Evolutionary conservation across 2,329 filamentous ascomycete species (phyloP).

Genomic region (Ambrosiella cleistominuta): DNA sequence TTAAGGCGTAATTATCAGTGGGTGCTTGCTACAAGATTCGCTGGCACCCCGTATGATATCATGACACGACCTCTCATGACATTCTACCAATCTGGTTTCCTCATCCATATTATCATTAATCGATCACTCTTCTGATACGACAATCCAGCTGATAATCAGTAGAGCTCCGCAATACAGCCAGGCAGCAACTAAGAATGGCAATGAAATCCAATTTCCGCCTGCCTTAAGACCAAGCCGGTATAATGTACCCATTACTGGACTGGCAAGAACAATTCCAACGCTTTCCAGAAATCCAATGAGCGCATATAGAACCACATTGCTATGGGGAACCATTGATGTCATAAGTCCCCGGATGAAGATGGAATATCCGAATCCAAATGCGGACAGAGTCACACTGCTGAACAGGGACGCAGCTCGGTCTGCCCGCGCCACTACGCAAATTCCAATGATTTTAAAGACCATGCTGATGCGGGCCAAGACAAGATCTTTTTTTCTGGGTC

Average conservation of each 20-base stretch:
- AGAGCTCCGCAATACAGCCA: slow-evolving; percentile 11
- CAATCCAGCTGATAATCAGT: slow-evolving; percentile 11
- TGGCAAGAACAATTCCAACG: slow-evolving; percentile 13
- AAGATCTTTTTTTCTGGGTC: slow-evolving; percentile 10
- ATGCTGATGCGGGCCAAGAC: slow-evolving; percentile 14
- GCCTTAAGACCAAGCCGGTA: slow-evolving; percentile 12
- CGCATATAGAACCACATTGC: slow-evolving; percentile 14
- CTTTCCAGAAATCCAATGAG: slow-evolving; percentile 14
- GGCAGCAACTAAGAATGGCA: slow-evolving; percentile 13
- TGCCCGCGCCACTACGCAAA: slow-evolving; percentile 9
- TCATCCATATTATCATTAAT: not conserved
- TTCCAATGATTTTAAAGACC: slow-evolving; percentile 13
- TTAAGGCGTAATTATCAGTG: too few species aligned
- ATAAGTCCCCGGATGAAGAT: slow-evolving; percentile 14
- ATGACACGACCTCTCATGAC: not conserved
- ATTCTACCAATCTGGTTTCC: not conserved
- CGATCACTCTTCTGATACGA: not conserved
- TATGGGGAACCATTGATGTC: slow-evolving; percentile 13
- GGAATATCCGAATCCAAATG: slow-evolving; percentile 12
- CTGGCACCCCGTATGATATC: too few species aligned
- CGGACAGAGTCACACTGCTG: slow-evolving; percentile 8
- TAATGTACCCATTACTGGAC: slow-evolving; percentile 14
- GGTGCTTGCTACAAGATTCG: too few species aligned
- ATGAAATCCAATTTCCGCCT: slow-evolving; percentile 12
- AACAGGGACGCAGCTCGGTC: slow-evolving; percentile 9